Conservation (phyloP, 306 rosid species). For the Datisca glomerata region DNA sequence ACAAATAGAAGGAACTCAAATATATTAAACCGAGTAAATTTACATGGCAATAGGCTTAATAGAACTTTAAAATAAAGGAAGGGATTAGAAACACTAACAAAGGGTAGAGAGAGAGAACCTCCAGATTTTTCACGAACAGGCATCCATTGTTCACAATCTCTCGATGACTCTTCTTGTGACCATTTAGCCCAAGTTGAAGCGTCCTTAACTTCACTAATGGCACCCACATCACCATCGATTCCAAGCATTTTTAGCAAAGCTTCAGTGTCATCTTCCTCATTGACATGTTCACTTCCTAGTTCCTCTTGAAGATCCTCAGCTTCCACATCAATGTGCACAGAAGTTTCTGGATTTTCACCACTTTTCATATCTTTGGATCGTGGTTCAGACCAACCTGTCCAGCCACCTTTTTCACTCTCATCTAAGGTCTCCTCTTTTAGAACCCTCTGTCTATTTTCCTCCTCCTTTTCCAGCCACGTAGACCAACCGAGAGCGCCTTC, state of each 20-base stretch:
- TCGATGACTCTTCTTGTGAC: conserved; percentile 78
- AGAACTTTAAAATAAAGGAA: too few relatives aligned
- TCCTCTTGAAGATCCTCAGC: conserved; percentile 42
- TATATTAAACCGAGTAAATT: background rate
- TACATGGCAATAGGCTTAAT: too few relatives aligned
- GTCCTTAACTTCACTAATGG: conserved; percentile 54
- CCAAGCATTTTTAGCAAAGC: conserved; percentile 74
- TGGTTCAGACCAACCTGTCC: conserved; percentile 99
- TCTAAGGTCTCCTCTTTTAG: conserved; percentile 42
- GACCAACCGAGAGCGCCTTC: conserved; percentile 92
- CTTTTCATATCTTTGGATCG: conserved; percentile 29
- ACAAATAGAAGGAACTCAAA: conserved; percentile 4
- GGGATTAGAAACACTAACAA: conserved; percentile 3
- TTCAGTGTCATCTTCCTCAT: conserved; percentile 68
- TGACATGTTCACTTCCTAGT: conserved; percentile 31
- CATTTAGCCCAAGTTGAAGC: conserved; percentile 70
- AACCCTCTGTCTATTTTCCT: conserved; percentile 68
- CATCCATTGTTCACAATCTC: conserved; percentile 92
- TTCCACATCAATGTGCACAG: conserved; percentile 23
- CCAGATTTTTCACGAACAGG: conserved; percentile 49
- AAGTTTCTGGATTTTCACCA: conserved; percentile 19
- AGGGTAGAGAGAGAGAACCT: conserved; percentile 19
- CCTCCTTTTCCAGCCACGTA: conserved; percentile 88
- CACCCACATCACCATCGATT: conserved; percentile 55
- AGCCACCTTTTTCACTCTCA: conserved; percentile 64